Conservation (phyloP, 129 eudicot genomes). For the Lactuca saligna region DNA sequence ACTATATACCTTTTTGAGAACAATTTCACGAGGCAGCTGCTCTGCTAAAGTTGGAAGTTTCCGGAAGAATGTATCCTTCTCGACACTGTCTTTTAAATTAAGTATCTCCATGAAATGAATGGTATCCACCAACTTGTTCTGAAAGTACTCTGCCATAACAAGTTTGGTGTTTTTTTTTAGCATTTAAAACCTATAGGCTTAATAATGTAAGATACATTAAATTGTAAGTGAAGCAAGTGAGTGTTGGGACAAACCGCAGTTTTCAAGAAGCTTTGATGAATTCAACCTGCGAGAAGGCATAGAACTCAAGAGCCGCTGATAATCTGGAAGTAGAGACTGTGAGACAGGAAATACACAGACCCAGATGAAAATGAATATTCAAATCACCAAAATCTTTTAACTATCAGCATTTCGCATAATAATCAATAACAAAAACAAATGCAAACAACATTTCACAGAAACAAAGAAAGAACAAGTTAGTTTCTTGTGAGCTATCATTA, state of each 20-base stretch:
- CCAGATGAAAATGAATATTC: conserved; percentile 43
- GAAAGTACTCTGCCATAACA: conserved; percentile 81
- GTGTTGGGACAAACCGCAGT: conserved; percentile 68
- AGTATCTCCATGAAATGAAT: conserved; percentile 97
- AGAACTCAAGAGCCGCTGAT: conserved; percentile 96
- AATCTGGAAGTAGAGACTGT: conserved; percentile 99
- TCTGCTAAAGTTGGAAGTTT: conserved; percentile 94
- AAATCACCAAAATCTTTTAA: conserved; percentile 31
- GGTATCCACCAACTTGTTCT: conserved; percentile 96
- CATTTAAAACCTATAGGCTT: conserved; percentile 6
- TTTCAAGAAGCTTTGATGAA: conserved; percentile 91
- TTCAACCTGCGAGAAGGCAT: conserved; percentile 97
- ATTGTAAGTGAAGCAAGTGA: conserved; percentile 7
- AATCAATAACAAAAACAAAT: conserved; percentile 14
- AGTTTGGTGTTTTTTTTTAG: conserved; percentile 19
- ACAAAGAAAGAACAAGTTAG: conserved; percentile 11
- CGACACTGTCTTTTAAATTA: conserved; percentile 93
- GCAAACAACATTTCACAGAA: conserved; percentile 8
- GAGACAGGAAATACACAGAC: conserved; percentile 51
- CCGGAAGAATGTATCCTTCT: conserved; percentile 93
- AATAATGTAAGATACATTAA: conserved; percentile 5
- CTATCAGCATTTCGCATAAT: conserved; percentile 18
- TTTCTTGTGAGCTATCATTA: background rate
- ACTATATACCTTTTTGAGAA: conserved; percentile 68
- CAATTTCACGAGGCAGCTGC: conserved; percentile 97